Base-by-base conservation (phyloP, 495 filamentous ascomycete species). In the Tuber brumale region DNA sequence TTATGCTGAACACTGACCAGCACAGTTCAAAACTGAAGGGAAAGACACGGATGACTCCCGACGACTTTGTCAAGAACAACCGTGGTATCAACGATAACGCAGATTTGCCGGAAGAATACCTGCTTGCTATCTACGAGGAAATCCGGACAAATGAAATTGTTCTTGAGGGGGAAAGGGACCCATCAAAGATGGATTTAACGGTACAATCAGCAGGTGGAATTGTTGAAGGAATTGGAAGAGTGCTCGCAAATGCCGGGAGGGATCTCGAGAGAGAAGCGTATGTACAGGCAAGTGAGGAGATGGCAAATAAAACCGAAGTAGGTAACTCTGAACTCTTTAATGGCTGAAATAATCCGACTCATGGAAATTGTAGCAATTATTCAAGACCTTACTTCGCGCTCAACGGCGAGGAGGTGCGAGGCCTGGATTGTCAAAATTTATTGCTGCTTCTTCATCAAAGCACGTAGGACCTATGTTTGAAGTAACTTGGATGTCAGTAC, bases 391-490 rank as follows among this genome's bases (percentile, higher is more conserved):
- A 51, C 92, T 97, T 78, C 89, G 91, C 74, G 92, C 92, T 46
- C 95, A 99, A 82, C 89, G 92, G 48, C 91, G 89, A 81, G 92
- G 91, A 71, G 93, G 91, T 71, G 86, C 92, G 8, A 92, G 90
- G 75, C 86, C 90, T 23, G 88, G 88, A 9, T 86, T 90, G 42
- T 88, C 89, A 3, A 93, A 89, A 79, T 99, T 94, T 83, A 95
- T 98, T 76, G 91, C 93, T 19, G 95, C 96, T 1, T 93, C 93
- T 1, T 97, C 94, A 0, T 94, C 92, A 83, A 94, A 92, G 77
- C 95, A 99, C 84, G 92, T 97, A 72, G 95, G 95, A 0, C 94
- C 95, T 4, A 99, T 99, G 95, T 99, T 99, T 79, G 94, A 98
- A 79, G 94, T 97, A 23, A 96, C 93, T 0, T 99, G 95, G 95